phyloP scores from a whole-genome alignment of 345 rosid genomes.

The Mallotus nudiflorus region DNA sequence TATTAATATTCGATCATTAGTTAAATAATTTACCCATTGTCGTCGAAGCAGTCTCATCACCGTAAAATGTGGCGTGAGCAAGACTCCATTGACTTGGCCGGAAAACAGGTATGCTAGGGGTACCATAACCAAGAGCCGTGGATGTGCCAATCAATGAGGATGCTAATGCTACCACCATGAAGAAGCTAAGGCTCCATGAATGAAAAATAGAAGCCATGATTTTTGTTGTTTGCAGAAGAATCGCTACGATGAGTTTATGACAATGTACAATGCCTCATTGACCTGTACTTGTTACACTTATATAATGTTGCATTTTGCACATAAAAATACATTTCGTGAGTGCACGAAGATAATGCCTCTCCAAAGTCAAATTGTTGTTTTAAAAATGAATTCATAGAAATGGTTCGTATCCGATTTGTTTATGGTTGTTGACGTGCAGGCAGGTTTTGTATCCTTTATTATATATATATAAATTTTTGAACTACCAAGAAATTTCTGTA shows the following conservation, averaged over 20 bases:
- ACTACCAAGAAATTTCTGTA: too few relatives aligned
- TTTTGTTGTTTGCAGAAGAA: neutral
- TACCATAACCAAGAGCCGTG: conserved; percentile 16
- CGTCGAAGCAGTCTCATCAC: conserved; percentile 28
- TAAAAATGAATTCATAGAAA: neutral
- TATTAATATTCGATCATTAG: neutral
- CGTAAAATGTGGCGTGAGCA: conserved; percentile 35
- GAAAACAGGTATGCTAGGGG: conserved; percentile 19
- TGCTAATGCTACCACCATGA: conserved; percentile 25
- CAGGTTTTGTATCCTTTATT: conserved; percentile 11
- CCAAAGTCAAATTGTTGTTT: conserved; percentile 10
- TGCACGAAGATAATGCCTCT: conserved; percentile 23
- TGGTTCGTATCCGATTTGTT: neutral
- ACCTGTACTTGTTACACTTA: neutral
- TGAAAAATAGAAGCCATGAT: conserved; percentile 29
- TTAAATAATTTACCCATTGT: conserved; percentile 22
- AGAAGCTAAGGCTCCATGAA: conserved; percentile 45
- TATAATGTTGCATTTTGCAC: neutral
- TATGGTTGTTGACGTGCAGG: conserved; percentile 26
- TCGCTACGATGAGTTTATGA: neutral
- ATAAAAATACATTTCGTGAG: conserved; percentile 15
- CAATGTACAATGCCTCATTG: conserved; percentile 7
- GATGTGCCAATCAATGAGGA: conserved; percentile 25
- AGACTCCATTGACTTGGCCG: conserved; percentile 38
- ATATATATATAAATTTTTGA: too few relatives aligned